These are phyloP conservation scores for Ceratobasidium sp. DNA, from an alignment of 1,284 basidiomycete genomes.

Conservation along the genomic window DNA sequence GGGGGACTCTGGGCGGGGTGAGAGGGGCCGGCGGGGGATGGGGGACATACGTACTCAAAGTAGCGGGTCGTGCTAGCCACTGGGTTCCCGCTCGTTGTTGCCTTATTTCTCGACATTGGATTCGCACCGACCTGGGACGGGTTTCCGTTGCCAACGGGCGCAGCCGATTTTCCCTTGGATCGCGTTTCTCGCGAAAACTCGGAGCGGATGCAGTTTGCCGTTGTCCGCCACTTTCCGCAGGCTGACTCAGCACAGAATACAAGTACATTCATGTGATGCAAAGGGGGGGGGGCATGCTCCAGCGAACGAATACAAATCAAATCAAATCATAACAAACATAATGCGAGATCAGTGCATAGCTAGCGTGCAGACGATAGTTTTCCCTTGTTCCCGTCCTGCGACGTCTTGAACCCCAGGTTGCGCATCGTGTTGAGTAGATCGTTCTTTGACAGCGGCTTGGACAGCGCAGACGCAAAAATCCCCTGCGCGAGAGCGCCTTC, in stretches of 20 bases:
- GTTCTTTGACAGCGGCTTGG: conserved; percentile 87
- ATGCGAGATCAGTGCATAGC: conserved; percentile 13
- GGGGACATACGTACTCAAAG: conserved; percentile 12
- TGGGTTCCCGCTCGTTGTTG: conserved; percentile 36
- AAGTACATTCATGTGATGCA: conserved; percentile 34
- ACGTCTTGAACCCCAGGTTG: conserved; percentile 73
- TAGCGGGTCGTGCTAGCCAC: conserved; percentile 29
- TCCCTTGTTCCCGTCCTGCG: conserved; percentile 23
- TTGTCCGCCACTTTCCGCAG: conserved; percentile 11
- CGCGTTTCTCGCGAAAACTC: conserved; percentile 22
- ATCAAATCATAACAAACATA: no score
- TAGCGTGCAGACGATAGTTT: conserved; percentile 19
- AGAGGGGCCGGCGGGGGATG: not conserved
- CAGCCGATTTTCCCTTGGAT: not conserved
- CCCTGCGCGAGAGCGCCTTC: conserved; percentile 72
- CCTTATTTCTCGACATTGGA: conserved; percentile 38
- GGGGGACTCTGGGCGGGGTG: conserved; percentile 10
- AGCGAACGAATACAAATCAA: conserved; percentile 23
- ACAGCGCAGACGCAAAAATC: conserved; percentile 83
- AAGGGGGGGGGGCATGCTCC: no score
- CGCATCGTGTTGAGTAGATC: conserved; percentile 82
- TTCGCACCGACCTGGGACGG: not conserved
- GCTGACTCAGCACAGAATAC: conserved; percentile 21
- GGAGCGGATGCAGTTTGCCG: conserved; percentile 9
- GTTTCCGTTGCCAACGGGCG: not conserved